A percentile compares a stretch with the other conserved stretches of the same genome.
Evolutionary conservation across 352 stramenopile species (phyloP).

Genomic region (Pythium aquatile): DNA sequence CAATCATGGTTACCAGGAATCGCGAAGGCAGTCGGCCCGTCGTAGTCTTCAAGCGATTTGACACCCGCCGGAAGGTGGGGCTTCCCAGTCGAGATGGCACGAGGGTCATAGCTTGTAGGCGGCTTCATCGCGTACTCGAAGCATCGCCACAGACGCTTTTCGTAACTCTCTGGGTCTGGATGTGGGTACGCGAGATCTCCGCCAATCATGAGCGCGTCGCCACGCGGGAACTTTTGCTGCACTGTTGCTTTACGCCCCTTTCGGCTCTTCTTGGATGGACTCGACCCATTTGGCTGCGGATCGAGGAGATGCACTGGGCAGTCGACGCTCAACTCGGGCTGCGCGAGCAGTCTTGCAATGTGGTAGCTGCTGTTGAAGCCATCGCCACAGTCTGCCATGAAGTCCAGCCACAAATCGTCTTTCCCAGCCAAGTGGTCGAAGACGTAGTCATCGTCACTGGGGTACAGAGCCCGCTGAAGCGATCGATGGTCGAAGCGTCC

Average conservation of each 20-base stretch:
- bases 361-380: slow-evolving; percentile 94
- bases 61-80: slow-evolving; percentile 49
- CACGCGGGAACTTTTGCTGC: slow-evolving; percentile 71
- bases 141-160: slow-evolving; percentile 87
- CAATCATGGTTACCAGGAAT: slow-evolving; percentile 93
- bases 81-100: slow-evolving; percentile 86
- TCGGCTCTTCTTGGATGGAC: slow-evolving; percentile 19
- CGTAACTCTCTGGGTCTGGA: slow-evolving; percentile 85
- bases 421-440: slow-evolving; percentile 81
- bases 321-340: slow-evolving; percentile 82
- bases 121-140: slow-evolving; percentile 95
- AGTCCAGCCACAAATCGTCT: slow-evolving; percentile 92
- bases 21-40: slow-evolving; percentile 71
- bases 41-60: slow-evolving; percentile 54
- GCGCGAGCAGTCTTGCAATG: slow-evolving; percentile 88
- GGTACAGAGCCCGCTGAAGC: slow-evolving; percentile 87
- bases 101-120: slow-evolving; percentile 79
- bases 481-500: slow-evolving; percentile 88
- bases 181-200: slow-evolving; percentile 93
- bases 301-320: slow-evolving; percentile 36
- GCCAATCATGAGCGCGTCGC: slow-evolving; percentile 88
- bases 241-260: slow-evolving; percentile 32
- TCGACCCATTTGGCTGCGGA: background rate
- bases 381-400: slow-evolving; percentile 92
- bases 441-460: slow-evolving; percentile 66